These are phyloP conservation scores for Talaromyces verruculosus DNA, from an alignment of 2,329 filamentous ascomycete species.

Conservation along the genomic window DNA sequence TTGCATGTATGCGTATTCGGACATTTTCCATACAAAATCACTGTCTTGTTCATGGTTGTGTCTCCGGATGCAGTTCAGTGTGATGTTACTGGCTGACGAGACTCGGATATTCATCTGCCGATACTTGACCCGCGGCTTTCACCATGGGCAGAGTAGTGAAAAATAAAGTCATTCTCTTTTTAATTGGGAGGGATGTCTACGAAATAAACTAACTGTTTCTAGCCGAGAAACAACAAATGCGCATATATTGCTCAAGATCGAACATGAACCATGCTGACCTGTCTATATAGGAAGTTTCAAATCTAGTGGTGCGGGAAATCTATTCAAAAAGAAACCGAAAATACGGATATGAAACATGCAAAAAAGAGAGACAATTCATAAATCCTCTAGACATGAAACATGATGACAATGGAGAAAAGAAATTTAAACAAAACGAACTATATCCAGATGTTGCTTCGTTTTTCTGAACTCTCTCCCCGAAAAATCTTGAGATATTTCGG, in stretches of 20 bases:
- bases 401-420: constrained; percentile 1
- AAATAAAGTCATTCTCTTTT: not conserved
- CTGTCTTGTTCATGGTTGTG: not conserved
- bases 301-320: not conserved
- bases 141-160: not conserved
- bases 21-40: not conserved
- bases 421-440: not conserved
- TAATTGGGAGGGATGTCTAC: not conserved
- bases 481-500: not conserved
- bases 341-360: constrained; percentile 8
- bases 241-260: not conserved
- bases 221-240: not conserved
- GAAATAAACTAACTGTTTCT: not conserved
- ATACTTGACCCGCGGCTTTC: not conserved
- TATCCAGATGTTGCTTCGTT: constrained; percentile 10
- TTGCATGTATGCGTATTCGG: not conserved
- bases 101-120: too few species aligned
- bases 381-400: constrained; percentile 12
- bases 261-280: not conserved
- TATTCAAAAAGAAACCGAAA: not conserved
- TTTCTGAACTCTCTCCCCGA: not conserved
- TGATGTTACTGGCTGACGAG: not conserved
- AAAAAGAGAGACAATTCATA: constrained; percentile 1
- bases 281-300: not conserved
- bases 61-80: not conserved